A percentile compares a stretch with the other conserved stretches of the same genome.
Conservation (phyloP, 805 yeast genomes). For the Candida dajiaensis region DNA sequence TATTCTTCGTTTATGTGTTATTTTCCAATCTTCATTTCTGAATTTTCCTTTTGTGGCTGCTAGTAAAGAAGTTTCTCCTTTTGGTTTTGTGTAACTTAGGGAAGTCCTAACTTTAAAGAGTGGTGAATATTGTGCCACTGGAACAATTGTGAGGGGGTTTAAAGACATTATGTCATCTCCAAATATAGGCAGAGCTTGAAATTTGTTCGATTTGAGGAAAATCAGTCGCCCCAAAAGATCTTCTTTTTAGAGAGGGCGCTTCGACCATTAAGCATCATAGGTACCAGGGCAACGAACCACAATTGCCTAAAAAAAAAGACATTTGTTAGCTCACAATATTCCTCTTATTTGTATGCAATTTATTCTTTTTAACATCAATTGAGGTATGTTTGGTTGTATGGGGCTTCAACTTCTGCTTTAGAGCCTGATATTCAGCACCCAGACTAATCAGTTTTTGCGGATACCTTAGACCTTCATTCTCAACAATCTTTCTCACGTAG, state of each 20-base stretch:
- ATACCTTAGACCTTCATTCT: slow-evolving; percentile 5
- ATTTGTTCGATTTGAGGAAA: too few relatives aligned
- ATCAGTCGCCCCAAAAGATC: too few relatives aligned
- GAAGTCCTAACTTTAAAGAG: neutral
- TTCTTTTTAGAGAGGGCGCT: too few relatives aligned
- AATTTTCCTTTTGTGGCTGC: neutral
- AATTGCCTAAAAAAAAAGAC: too few relatives aligned
- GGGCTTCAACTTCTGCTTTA: neutral
- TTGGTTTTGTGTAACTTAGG: neutral
- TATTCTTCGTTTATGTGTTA: neutral
- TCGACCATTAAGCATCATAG: neutral
- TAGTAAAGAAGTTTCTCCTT: neutral
- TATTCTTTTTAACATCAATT: neutral
- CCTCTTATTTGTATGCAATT: neutral
- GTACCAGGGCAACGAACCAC: neutral
- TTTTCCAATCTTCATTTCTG: neutral
- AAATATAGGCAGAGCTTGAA: too few relatives aligned
- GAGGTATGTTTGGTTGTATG: neutral
- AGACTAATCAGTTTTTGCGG: slow-evolving; percentile 5
- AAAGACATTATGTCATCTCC: too few relatives aligned
- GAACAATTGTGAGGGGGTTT: too few relatives aligned
- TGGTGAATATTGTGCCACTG: too few relatives aligned
- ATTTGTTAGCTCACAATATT: too few relatives aligned
- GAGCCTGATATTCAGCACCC: neutral
- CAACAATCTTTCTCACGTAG: slow-evolving; percentile 5